Evolutionary conservation across 2,329 filamentous ascomycete genomes (phyloP).

Genomic region (Metarhizium humberi): DNA sequence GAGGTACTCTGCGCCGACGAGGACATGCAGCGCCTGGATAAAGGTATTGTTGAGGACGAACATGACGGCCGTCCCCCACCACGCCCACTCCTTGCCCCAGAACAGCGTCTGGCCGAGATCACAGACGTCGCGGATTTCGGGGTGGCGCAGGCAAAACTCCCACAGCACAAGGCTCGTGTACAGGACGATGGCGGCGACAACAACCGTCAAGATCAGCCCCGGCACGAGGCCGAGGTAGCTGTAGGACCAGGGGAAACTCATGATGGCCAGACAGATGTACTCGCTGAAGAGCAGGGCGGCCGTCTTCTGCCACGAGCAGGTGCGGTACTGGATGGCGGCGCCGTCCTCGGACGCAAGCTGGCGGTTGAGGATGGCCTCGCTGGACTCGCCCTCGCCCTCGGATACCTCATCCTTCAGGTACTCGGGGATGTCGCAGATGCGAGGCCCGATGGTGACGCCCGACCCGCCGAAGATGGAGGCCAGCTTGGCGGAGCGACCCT

Average conservation of each 20-base stretch:
- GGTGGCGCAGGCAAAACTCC: conserved; percentile 86
- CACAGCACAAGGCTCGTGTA: conserved; percentile 60
- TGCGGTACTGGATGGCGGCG: conserved; percentile 81
- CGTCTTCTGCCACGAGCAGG: conserved; percentile 93
- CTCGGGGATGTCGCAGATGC: conserved; percentile 38
- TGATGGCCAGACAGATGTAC: conserved; percentile 86
- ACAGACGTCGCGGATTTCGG: conserved; percentile 85
- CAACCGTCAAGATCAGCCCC: conserved; percentile 69
- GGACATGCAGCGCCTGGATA: conserved; percentile 73
- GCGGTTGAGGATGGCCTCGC: conserved; percentile 40
- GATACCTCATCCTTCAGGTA: conserved; percentile 25
- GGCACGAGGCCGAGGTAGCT: conserved; percentile 79
- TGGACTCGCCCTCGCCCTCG: conserved; percentile 33
- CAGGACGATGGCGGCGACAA: conserved; percentile 68
- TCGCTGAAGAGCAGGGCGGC: conserved; percentile 86
- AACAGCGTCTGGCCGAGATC: conserved; percentile 95
- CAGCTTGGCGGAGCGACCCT: conserved; percentile 16
- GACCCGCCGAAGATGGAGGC: conserved; percentile 29
- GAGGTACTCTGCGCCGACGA: conserved; percentile 77
- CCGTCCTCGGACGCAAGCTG: conserved; percentile 71
- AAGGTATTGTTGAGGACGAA: conserved; percentile 93
- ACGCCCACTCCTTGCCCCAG: conserved; percentile 68
- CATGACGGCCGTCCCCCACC: conserved; percentile 67
- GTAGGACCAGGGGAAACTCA: conserved; percentile 95
- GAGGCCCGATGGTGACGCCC: conserved; percentile 36